Evolutionary conservation across 192 early-diverging fungal genomes (phyloP), one percentile per base, ranked within the genome.

Genomic region (Backusella tuberculispora): DNA sequence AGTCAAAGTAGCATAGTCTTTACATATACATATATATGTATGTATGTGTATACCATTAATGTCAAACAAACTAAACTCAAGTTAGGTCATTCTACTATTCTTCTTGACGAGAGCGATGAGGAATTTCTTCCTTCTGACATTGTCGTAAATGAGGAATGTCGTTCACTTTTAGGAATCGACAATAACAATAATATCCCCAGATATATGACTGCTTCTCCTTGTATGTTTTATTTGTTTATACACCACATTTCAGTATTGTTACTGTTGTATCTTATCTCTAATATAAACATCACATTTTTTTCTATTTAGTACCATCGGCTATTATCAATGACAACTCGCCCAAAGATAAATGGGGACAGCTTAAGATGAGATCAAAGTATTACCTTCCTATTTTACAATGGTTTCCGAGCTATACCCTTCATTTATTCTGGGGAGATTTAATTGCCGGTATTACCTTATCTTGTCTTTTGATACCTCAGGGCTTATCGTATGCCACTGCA

Each of bases 311-410:
- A 53, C 76, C 76, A 7, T 72, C 76, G 7, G 76, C 71, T 19
- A 38, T 63, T 42, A 65, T 72, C 14, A 68, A 53, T 37, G 68
- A 74, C 7, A 43, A 43, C 37, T 24, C 65, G 24, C 81, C 76
- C 17, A 82, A 78, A 74, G 76, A 78, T 60, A 70, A 37, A 6
- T 82, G 76, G 81, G 66, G 42, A 24, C 76, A 67, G 0, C 88
- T 91, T 74, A 84, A 79, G 73, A 88, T 88, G 5, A 89, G 96
- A 41, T 70, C 93, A 60, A 91, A 91, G 41, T 97, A 98, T 86
- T 99, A 98, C 79, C 92, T 99, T 60, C 98, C 98, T 9, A 90
- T 97, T n/a, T 83, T 95, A 37, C 90, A 93, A 13, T 99, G 98
- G 98, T 80, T 98, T 17, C 95, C 97, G 6, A 79, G 80, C n/a